Base-by-base conservation (phyloP, 2,329 filamentous ascomycete species). In the Pestalotiopsis fici region DNA sequence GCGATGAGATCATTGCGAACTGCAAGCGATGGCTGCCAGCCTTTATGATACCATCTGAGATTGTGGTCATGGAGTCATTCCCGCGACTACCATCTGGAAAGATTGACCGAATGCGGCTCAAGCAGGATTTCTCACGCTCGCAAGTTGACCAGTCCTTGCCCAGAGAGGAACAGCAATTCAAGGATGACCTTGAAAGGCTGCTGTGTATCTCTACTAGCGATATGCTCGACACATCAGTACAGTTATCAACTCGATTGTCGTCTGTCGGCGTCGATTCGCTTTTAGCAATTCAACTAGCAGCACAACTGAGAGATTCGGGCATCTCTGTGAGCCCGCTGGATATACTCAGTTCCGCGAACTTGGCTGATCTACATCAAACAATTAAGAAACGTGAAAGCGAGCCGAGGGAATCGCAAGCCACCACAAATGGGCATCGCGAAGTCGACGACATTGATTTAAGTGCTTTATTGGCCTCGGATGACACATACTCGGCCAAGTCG, bases 71-170 rank as follows among this genome's bases (percentile, higher is more conserved):
- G 69, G 71, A 83, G 0, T 82, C 85, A 9, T 90, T 97, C 66
- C 94, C 94, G 0, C 89, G 91, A 64, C 81, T 97, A 23, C 84
- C 94, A 2, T 97, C 94, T 0, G 95, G 95, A 0, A 98, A 98
- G 75, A 85, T 95, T 15, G 92, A 97, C 74, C 89, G 89, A 64
- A 91, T 89, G 72, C 79, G 78, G 13, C 80, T 97, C 7, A 84
- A 89, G 71, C 75, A 81, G 1, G 81, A 87, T 7, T 93, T 91
- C 71, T 57, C 66, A 9, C 62, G 37, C n/a, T 37, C 54, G 11
- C 67, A 35, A 27, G 59, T 18, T n/a, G 65, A 28, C 35, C 65
- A 66, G 28, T 23, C 13, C 11, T n/a, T 28, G 9, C 23, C 39
- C n/a, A 43, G 69, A 1, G 62, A 66, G 0, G 67, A 72, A 0